Percentiles rank a stretch among this genome's conserved stretches.
Conservation (phyloP, 495 filamentous ascomycete species). For the Cryomyces minteri region DNA sequence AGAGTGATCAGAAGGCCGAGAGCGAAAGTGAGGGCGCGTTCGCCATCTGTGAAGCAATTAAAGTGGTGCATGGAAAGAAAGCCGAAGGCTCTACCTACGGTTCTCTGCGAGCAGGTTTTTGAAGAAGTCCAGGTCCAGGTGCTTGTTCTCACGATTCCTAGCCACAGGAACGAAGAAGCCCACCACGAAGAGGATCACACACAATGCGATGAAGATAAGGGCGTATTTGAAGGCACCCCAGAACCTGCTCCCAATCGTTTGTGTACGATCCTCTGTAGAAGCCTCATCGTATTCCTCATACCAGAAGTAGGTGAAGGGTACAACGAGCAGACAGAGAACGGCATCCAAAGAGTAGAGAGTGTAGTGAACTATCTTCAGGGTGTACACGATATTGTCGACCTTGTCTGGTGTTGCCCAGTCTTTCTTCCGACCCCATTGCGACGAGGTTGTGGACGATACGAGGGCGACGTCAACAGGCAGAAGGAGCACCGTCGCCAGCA, state of each 20-base stretch:
- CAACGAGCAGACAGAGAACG: slow-evolving; percentile 61
- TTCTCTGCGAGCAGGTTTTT: slow-evolving; percentile 67
- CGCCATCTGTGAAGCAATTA: slow-evolving; percentile 41
- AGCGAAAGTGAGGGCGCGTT: slow-evolving; percentile 78
- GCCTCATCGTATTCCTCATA: slow-evolving; percentile 93
- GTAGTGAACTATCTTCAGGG: slow-evolving; percentile 82
- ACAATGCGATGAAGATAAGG: slow-evolving; percentile 57
- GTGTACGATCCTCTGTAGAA: slow-evolving; percentile 55
- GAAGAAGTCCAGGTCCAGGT: slow-evolving; percentile 67
- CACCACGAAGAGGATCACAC: slow-evolving; percentile 70
- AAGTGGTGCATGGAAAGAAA: slow-evolving; percentile 1
- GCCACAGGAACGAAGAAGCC: slow-evolving; percentile 84
- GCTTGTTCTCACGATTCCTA: slow-evolving; percentile 27
- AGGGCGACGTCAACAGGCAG: slow-evolving; percentile 91
- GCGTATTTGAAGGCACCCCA: slow-evolving; percentile 86
- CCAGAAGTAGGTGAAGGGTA: slow-evolving; percentile 96
- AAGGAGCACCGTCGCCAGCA: slow-evolving; percentile 83
- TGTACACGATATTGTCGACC: slow-evolving; percentile 56
- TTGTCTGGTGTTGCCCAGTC: slow-evolving; percentile 75
- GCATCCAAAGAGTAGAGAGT: slow-evolving; percentile 82
- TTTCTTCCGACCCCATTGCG: slow-evolving; percentile 64
- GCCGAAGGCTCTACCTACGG: slow-evolving; percentile 29
- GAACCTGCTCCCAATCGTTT: slow-evolving; percentile 46
- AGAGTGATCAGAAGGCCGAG: slow-evolving; percentile 71
- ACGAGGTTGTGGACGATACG: slow-evolving; percentile 69